phyloP scores from a whole-genome alignment of 2,329 filamentous ascomycete species.

The Aciculosporium take region DNA sequence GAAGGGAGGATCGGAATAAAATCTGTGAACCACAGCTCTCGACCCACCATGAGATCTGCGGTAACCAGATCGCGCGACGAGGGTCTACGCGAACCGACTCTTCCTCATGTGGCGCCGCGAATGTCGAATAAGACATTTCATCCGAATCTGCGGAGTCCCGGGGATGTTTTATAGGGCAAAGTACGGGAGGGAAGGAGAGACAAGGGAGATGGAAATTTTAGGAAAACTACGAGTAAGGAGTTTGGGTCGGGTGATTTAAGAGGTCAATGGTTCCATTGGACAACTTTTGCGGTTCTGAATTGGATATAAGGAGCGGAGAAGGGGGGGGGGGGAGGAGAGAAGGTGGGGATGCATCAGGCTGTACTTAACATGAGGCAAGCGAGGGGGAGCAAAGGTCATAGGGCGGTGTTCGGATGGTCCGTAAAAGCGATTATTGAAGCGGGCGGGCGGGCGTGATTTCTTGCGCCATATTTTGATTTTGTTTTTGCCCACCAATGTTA shows the following conservation, averaged over 20 bases:
- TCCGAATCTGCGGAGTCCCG: conserved; percentile 19
- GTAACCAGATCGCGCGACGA: conserved; percentile 21
- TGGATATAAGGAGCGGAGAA: neutral
- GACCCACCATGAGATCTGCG: conserved; percentile 24
- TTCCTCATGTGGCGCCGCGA: conserved; percentile 27
- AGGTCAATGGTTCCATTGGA: no score
- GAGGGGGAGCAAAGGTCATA: no score
- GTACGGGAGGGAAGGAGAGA: neutral
- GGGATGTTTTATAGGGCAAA: conserved; percentile 18
- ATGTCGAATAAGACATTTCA: conserved; percentile 21
- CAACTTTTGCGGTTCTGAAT: neutral
- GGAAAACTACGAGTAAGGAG: no score
- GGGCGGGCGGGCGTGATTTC: neutral
- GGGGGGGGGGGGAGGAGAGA: neutral
- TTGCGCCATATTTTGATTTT: neutral
- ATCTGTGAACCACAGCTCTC: conserved; percentile 40
- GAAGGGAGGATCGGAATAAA: conserved; percentile 46
- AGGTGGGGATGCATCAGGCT: no score
- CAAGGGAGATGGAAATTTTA: no score
- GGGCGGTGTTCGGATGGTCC: neutral
- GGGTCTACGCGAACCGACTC: conserved; percentile 19
- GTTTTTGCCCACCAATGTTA: conserved; percentile 2
- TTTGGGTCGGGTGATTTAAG: no score
- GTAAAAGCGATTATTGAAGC: neutral
- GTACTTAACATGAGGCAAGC: no score